phyloP scores from a whole-genome alignment of 306 rosid species.

The Gleditsia sinensis region DNA sequence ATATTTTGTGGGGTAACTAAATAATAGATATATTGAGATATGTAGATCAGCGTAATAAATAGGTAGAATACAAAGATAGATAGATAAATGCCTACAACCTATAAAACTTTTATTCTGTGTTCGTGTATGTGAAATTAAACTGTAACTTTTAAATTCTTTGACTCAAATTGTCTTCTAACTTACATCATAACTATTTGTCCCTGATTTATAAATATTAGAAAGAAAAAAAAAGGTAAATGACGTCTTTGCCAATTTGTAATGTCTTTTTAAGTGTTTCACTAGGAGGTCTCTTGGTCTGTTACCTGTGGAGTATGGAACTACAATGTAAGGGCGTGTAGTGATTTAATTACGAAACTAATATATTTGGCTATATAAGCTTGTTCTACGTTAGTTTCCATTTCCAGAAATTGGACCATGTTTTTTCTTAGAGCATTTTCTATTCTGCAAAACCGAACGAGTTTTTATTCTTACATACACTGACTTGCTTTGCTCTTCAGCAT shows the following conservation, averaged over 20 bases:
- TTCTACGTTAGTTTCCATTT: constrained; percentile 1
- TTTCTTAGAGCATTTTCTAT: not conserved
- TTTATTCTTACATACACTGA: not conserved
- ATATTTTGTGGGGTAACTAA: not conserved
- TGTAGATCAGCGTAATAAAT: not conserved
- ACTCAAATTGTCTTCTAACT: not conserved
- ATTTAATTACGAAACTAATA: not conserved
- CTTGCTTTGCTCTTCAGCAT: not conserved
- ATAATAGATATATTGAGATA: not conserved
- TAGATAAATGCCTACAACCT: not conserved
- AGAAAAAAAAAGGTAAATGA: not conserved
- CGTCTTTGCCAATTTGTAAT: no score
- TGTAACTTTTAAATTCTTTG: not conserved
- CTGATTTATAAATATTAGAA: not conserved
- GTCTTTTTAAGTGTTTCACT: no score
- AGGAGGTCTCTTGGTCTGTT: not conserved
- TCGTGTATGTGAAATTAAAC: constrained; percentile 8
- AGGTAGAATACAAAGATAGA: not conserved
- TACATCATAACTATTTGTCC: not conserved
- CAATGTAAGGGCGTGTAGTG: not conserved
- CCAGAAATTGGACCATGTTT: not conserved
- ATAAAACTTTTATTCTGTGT: not conserved
- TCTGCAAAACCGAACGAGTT: not conserved
- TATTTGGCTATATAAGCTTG: not conserved
- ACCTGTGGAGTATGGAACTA: not conserved